A percentile compares a stretch with the other conserved stretches of the same genome.
These are phyloP conservation scores for Hyphopichia pseudoburtonii DNA, from an alignment of 1,139 yeast genomes.

Conservation along the genomic window DNA sequence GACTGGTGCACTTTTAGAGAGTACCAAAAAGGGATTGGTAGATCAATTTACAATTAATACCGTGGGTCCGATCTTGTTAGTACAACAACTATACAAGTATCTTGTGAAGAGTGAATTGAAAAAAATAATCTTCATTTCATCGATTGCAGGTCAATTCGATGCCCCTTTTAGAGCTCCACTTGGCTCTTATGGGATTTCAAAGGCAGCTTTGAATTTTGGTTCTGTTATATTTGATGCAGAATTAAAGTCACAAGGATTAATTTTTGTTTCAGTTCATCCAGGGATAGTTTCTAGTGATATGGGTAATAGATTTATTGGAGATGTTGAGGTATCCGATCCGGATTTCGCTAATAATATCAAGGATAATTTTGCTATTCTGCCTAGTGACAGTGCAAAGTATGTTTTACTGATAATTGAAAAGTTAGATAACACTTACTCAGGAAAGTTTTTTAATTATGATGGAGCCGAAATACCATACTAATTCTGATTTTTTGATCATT, in stretches of 20 bases:
- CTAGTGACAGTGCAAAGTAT: no score
- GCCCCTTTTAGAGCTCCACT: constrained; percentile 1
- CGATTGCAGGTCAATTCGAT: constrained; percentile 21
- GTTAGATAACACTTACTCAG: no score
- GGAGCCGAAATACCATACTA: no score
- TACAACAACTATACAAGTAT: constrained; percentile 16
- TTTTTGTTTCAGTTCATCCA: constrained; percentile 27
- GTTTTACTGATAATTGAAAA: no score
- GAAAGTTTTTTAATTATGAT: no score
- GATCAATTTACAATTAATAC: constrained; percentile 6
- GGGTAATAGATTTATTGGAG: no score
- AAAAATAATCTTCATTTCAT: constrained; percentile 18
- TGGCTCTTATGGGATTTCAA: constrained; percentile 26
- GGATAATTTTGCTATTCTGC: no score
- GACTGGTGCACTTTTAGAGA: constrained; percentile 4
- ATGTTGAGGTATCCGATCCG: no score
- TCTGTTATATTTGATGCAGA: constrained; percentile 15
- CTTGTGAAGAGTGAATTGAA: constrained; percentile 18
- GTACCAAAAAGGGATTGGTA: constrained; percentile 13
- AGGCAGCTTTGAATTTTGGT: constrained; percentile 30
- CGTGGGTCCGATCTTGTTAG: constrained; percentile 10
- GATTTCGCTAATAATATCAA: no score
- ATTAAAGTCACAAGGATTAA: constrained; percentile 4
- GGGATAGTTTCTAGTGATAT: no score
- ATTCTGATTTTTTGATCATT: no score